phyloP scores from a whole-genome alignment of 1,284 basidiomycete genomes.

The Rhodotorula sp. region DNA sequence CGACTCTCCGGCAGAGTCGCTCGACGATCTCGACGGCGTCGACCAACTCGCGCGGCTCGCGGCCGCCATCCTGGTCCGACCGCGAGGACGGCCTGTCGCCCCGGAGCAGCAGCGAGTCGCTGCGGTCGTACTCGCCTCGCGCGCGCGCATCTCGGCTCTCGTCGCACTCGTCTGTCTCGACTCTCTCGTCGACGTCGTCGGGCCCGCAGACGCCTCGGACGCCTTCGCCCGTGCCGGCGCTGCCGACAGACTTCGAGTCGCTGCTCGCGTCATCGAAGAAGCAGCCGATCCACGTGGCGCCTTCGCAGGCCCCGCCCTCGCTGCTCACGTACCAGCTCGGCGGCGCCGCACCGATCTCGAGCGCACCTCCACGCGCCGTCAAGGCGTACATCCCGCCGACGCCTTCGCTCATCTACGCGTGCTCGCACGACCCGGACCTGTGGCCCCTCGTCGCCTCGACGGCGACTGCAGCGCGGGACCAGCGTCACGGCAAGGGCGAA shows the following conservation, averaged over 20 bases:
- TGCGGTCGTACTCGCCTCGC: not conserved
- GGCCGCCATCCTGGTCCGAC: constrained; percentile 3
- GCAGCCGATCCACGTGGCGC: not conserved
- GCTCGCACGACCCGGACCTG: constrained; percentile 19
- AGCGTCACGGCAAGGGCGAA: not conserved
- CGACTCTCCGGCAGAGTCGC: not conserved
- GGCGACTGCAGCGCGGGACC: not conserved
- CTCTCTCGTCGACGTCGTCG: constrained; percentile 11
- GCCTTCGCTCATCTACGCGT: constrained; percentile 14
- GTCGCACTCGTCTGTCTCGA: constrained; percentile 5
- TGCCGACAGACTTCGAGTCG: not conserved
- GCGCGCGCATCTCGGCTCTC: constrained; percentile 3
- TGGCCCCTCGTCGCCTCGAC: constrained; percentile 16
- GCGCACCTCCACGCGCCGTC: not conserved
- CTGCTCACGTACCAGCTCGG: not conserved
- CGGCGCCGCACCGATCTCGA: not conserved
- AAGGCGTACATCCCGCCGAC: constrained; percentile 2
- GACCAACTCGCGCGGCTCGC: constrained; percentile 10
- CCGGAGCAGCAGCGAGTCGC: not conserved
- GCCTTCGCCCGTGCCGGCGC: not conserved
- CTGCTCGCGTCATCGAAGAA: not conserved
- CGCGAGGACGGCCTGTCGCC: constrained; percentile 1
- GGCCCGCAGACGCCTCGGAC: constrained; percentile 10
- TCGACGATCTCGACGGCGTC: not conserved
- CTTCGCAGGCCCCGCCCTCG: not conserved